phyloP scores from a whole-genome alignment of 306 rosid species.

The Potentilla sterilis region DNA sequence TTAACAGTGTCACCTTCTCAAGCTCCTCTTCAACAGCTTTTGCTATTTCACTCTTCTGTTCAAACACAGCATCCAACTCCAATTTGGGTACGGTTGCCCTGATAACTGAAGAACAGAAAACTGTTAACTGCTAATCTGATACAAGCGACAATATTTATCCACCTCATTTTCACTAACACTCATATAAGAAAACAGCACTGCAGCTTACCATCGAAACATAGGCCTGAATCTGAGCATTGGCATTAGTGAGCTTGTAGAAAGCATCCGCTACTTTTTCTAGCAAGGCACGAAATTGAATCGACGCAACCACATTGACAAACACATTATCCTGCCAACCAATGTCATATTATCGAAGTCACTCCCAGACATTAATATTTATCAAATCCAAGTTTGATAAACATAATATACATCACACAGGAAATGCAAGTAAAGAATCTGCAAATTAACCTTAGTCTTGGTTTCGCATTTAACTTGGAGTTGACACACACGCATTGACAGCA shows the following conservation, averaged over 20 bases:
- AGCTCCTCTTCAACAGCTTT: constrained; percentile 68
- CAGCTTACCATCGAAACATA: constrained; percentile 70
- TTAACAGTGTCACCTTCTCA: constrained; percentile 42
- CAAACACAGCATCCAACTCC: constrained; percentile 68
- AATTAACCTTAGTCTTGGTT: constrained; percentile 62
- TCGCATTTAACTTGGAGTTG: constrained; percentile 71
- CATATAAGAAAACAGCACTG: not conserved
- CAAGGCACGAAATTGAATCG: constrained; percentile 61
- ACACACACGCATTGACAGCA: constrained; percentile 54
- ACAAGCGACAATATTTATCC: not conserved
- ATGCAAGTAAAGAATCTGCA: constrained; percentile 9
- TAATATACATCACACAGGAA: not conserved
- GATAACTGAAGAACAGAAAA: constrained; percentile 47
- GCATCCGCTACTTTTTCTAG: constrained; percentile 63
- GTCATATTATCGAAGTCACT: not conserved
- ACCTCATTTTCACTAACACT: constrained; percentile 10
- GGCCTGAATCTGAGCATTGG: constrained; percentile 67
- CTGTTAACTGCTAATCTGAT: constrained; percentile 11
- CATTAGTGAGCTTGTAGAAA: constrained; percentile 67
- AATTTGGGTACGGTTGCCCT: constrained; percentile 70
- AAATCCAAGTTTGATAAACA: not conserved
- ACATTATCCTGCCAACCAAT: constrained; percentile 57
- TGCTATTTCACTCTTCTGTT: constrained; percentile 69
- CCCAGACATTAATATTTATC: not conserved
- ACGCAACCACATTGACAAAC: constrained; percentile 66